Conservation (phyloP, 495 filamentous ascomycete genomes). For the Trichoderma gamsii region DNA sequence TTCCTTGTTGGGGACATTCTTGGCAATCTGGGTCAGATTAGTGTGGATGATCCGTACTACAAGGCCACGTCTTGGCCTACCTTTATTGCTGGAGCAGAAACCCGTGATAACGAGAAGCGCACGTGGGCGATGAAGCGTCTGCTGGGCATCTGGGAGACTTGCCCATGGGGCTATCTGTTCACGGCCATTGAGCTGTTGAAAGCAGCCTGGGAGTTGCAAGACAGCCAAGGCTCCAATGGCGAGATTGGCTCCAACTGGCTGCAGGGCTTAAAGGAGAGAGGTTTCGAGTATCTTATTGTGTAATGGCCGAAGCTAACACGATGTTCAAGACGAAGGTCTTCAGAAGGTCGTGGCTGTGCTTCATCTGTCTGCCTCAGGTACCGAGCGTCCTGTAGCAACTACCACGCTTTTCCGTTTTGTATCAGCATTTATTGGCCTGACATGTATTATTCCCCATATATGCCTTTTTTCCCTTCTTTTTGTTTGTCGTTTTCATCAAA, state of each 20-base stretch:
- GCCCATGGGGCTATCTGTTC: constrained; percentile 41
- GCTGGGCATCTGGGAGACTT: constrained; percentile 31
- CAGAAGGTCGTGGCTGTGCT: neutral
- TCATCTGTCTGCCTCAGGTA: neutral
- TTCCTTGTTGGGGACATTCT: constrained; percentile 40
- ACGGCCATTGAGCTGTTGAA: constrained; percentile 38
- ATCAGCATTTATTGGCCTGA: too few relatives aligned
- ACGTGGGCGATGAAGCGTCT: constrained; percentile 35
- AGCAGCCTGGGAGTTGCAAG: constrained; percentile 31
- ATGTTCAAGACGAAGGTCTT: neutral
- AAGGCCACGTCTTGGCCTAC: constrained; percentile 56
- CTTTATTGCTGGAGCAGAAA: constrained; percentile 50
- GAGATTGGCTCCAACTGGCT: constrained; percentile 30
- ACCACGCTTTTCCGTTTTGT: too few relatives aligned
- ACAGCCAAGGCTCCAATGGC: neutral
- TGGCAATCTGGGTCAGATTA: constrained; percentile 37
- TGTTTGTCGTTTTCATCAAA: too few relatives aligned
- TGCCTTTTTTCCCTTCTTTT: too few relatives aligned
- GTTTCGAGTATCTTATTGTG: constrained; percentile 38
- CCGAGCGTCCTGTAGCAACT: neutral
- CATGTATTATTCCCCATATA: too few relatives aligned
- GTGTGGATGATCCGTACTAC: constrained; percentile 40
- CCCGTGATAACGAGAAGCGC: constrained; percentile 27
- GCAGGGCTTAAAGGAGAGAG: constrained; percentile 27
- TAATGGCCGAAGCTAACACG: constrained; percentile 18